Evolutionary conservation across 169 alveolate genomes (phyloP).

Genomic region (Plasmodium malariae): DNA sequence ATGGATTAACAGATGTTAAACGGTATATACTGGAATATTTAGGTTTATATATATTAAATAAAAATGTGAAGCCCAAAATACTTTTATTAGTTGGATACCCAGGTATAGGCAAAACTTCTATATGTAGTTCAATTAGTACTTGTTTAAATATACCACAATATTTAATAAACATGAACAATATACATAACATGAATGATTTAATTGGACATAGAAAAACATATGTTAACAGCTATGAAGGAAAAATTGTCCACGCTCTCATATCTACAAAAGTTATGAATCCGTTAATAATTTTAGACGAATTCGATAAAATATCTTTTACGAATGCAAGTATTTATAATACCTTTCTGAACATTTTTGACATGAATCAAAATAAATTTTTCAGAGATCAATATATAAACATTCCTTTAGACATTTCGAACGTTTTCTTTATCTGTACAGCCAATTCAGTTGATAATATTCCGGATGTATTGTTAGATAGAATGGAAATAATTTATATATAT

Average conservation of each 20-base stretch:
- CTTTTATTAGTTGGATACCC: slow-evolving; percentile 97
- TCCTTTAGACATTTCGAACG: slow-evolving; percentile 92
- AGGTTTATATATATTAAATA: slow-evolving; percentile 88
- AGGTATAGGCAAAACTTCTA: slow-evolving; percentile 97
- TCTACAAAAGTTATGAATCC: slow-evolving; percentile 91
- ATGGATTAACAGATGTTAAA: slow-evolving; percentile 94
- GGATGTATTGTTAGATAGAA: slow-evolving; percentile 94
- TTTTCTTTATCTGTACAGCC: slow-evolving; percentile 95
- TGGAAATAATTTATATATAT: slow-evolving; percentile 94
- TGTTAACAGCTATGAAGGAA: slow-evolving; percentile 97
- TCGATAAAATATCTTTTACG: slow-evolving; percentile 91
- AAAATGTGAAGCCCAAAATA: slow-evolving; percentile 91
- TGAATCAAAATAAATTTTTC: slow-evolving; percentile 89
- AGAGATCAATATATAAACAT: slow-evolving; percentile 84
- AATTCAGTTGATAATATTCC: slow-evolving; percentile 93
- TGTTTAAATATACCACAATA: slow-evolving; percentile 91
- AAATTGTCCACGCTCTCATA: slow-evolving; percentile 89
- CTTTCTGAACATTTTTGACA: slow-evolving; percentile 94
- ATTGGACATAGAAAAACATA: slow-evolving; percentile 96
- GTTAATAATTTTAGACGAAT: slow-evolving; percentile 93
- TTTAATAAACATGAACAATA: slow-evolving; percentile 92
- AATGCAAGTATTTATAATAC: slow-evolving; percentile 91
- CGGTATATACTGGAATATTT: slow-evolving; percentile 94
- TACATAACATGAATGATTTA: slow-evolving; percentile 94
- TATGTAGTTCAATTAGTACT: slow-evolving; percentile 93